These are phyloP conservation scores for Omphalea diandra DNA, from an alignment of 441 rosid genomes.

Conservation along the genomic window DNA sequence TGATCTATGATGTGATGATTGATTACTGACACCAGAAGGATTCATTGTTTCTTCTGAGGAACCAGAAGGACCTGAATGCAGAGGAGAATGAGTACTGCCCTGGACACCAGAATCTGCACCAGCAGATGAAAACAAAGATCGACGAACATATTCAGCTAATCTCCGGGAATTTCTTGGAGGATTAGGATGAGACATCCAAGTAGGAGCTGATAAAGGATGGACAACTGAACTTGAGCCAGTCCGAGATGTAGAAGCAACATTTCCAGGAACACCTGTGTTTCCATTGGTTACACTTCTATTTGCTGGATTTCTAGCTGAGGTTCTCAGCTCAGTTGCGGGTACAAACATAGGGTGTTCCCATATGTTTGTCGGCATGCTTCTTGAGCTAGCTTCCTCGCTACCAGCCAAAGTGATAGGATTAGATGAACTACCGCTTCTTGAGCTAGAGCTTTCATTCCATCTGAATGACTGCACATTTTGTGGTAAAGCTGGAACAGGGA, in stretches of 20 bases:
- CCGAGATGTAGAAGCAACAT: slow-evolving; percentile 51
- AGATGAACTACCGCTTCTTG: slow-evolving; percentile 41
- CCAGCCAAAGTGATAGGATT: slow-evolving; percentile 39
- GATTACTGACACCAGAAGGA: slow-evolving; percentile 51
- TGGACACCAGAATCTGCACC: slow-evolving; percentile 49
- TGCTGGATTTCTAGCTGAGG: slow-evolving; percentile 34
- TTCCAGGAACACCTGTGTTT: slow-evolving; percentile 43
- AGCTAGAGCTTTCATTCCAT: slow-evolving; percentile 56
- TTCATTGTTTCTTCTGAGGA: slow-evolving; percentile 44
- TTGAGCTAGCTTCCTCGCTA: slow-evolving; percentile 45
- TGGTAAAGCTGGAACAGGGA: slow-evolving; percentile 50
- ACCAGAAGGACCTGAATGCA: slow-evolving; percentile 39
- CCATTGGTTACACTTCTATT: slow-evolving; percentile 32
- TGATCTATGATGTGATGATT: slow-evolving; percentile 43
- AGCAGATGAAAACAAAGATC: slow-evolving; percentile 60
- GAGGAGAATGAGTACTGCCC: slow-evolving; percentile 38
- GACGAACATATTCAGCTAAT: slow-evolving; percentile 69
- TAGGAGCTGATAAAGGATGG: slow-evolving; percentile 51
- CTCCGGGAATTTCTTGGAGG: slow-evolving; percentile 54
- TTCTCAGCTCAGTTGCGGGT: slow-evolving; percentile 50
- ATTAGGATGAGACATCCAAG: slow-evolving; percentile 52
- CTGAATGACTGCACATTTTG: slow-evolving; percentile 53
- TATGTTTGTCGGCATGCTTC: slow-evolving; percentile 39
- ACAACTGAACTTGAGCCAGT: slow-evolving; percentile 44
- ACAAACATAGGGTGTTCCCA: slow-evolving; percentile 52